Conservation (phyloP, 495 filamentous ascomycete species). For the Aspergillus taichungensis region DNA sequence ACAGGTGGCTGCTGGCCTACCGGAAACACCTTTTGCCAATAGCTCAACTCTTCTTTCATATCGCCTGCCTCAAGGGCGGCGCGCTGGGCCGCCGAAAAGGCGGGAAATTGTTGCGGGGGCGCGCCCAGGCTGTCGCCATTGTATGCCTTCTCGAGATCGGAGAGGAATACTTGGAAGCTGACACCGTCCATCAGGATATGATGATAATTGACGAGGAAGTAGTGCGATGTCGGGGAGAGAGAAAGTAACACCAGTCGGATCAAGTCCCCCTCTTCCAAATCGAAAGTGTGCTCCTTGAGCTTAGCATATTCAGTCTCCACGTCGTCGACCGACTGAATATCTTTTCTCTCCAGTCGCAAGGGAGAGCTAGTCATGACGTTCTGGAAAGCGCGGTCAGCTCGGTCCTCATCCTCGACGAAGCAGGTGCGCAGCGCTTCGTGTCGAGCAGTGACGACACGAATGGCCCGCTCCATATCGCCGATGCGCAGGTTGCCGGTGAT, state of each 20-base stretch:
- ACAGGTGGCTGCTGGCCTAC: constrained; percentile 8
- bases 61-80: constrained; percentile 9
- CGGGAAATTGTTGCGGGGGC: constrained; percentile 13
- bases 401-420: constrained; percentile 19
- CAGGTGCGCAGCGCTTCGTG: constrained; percentile 40
- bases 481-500: constrained; percentile 12
- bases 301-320: constrained; percentile 5
- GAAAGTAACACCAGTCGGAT: constrained; percentile 22
- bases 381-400: constrained; percentile 5
- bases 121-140: constrained; percentile 8
- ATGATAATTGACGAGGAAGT: constrained; percentile 27
- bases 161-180: constrained; percentile 29
- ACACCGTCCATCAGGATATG: constrained; percentile 45
- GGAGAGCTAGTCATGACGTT: constrained; percentile 11
- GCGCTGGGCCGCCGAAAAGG: constrained; percentile 18
- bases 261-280: constrained; percentile 22
- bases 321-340: constrained; percentile 3
- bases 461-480: constrained; percentile 22
- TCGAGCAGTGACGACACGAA: constrained; percentile 16
- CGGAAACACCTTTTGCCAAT: constrained; percentile 26
- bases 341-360: constrained; percentile 5
- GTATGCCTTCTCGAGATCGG: constrained; percentile 34
- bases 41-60: constrained; percentile 17
- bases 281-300: constrained; percentile 17
- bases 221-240: constrained; percentile 9